A percentile compares a stretch with the other conserved stretches of the same genome.
Evolutionary conservation across 176 grass and related monocot species (phyloP).

Genomic region (Luzula sylvatica): DNA sequence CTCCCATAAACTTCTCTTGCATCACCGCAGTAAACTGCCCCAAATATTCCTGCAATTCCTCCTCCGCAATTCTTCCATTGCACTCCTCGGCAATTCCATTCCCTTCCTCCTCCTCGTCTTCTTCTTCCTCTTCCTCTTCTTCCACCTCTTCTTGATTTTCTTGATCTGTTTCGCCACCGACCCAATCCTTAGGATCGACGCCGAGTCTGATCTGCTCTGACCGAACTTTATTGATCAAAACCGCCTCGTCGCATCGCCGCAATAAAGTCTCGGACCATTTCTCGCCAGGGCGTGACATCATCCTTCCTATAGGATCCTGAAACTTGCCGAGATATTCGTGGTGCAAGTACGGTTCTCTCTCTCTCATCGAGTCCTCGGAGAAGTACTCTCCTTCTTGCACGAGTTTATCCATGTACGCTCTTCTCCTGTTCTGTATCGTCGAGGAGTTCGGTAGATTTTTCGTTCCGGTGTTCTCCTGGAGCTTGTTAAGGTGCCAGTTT

Average conservation of each 20-base stretch:
- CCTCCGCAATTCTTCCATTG: conserved; percentile 15
- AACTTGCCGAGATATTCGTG: conserved; percentile 69
- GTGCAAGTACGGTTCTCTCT: conserved; percentile 83
- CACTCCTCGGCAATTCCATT: conserved; percentile 5
- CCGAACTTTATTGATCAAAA: conserved; percentile 71
- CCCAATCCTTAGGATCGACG: conserved; percentile 60
- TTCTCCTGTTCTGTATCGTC: conserved; percentile 58
- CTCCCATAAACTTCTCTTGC: conserved; percentile 75
- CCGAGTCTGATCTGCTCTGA: conserved; percentile 65
- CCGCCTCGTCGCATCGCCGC: conserved; percentile 61
- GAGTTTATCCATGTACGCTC: conserved; percentile 62
- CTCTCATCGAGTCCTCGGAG: conserved; percentile 89
- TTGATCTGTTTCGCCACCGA: conserved; percentile 28
- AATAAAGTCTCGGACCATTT: conserved; percentile 80
- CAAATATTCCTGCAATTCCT: conserved; percentile 73
- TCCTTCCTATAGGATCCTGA: conserved; percentile 55
- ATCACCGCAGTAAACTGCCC: conserved; percentile 74
- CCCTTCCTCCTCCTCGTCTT: conserved; percentile 26
- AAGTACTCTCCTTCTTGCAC: conserved; percentile 64
- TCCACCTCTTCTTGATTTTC: conserved; percentile 14
- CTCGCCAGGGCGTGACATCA: conserved; percentile 62
- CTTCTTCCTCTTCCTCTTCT: conserved; percentile 18
- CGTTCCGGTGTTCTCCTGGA: conserved; percentile 10
- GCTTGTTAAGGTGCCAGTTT: conserved; percentile 62
- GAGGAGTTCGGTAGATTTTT: conserved; percentile 3